A percentile compares a stretch with the other conserved stretches of the same genome.
Conservation (phyloP, 805 yeast species). For the Candida coquimbonensis region DNA sequence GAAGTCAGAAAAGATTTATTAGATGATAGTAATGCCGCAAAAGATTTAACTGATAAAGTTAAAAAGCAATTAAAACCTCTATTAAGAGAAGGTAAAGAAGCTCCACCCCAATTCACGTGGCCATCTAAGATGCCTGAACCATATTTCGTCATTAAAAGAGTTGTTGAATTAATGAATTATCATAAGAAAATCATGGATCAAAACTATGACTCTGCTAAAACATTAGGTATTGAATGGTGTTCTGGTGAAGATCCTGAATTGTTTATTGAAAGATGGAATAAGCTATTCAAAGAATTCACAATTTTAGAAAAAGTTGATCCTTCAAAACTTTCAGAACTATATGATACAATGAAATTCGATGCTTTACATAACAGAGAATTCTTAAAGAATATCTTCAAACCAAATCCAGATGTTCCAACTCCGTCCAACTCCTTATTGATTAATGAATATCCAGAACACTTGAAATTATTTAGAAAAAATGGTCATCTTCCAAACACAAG, state of each 20-base stretch:
- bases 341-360: constrained; percentile 98
- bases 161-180: constrained; percentile 90
- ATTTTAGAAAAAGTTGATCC: constrained; percentile 96
- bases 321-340: constrained; percentile 89
- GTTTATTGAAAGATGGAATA: constrained; percentile 96
- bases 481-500: constrained; percentile 11
- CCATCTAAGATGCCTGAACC: constrained; percentile 98
- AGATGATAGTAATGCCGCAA: constrained; percentile 97
- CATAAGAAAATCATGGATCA: constrained; percentile 78
- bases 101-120: constrained; percentile 98
- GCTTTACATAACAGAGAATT: constrained; percentile 93
- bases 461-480: constrained; percentile 18
- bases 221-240: constrained; percentile 84
- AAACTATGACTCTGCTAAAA: constrained; percentile 58
- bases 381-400: constrained; percentile 73
- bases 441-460: constrained; percentile 24
- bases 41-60: constrained; percentile 94
- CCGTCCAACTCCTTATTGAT: constrained; percentile 23
- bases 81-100: constrained; percentile 90
- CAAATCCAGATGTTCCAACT: constrained; percentile 38
- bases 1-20: constrained; percentile 82
- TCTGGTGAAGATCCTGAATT: constrained; percentile 90
- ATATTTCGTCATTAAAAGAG: constrained; percentile 85
- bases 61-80: constrained; percentile 93
- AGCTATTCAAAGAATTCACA: constrained; percentile 84